Evolutionary conservation across 805 yeast genomes (phyloP), one percentile per base, ranked within the genome.

Genomic region (Blastobotrys americana): DNA sequence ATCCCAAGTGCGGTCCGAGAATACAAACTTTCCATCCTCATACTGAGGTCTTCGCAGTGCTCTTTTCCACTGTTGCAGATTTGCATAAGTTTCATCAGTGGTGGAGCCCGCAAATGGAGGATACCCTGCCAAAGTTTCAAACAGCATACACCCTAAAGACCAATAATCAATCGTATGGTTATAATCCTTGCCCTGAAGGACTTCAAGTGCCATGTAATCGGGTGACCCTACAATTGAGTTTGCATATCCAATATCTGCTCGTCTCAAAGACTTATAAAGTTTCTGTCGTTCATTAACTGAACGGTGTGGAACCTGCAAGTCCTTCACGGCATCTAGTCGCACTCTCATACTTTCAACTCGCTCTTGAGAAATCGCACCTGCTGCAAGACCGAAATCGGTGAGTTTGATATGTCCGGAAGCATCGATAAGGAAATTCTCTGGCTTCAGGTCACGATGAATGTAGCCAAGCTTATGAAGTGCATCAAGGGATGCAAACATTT

Each of bases 201-300:
- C 97, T 64, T 93, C 99, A 41, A 93, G 72, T 1, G 99, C 98
- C 99, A 93, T 93, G 61, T 93, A 93, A 65, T 93, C 99, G 1
- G 99, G 99, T 3, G 95, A 84, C 1, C 99, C 99, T 13, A 93
- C 99, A 55, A 90, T 86, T 1, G 97, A 87, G 56, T 86, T 85
- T 15, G 99, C 97, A 58, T 84, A 82, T 55, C 84, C 87, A 47
- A 85, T 74, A 55, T 88, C 95, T 28, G 75, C 75, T 34, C 57
- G 57, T 53, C 95, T 77, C 44, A 82, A 63, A n/a, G 82, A 79
- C 50, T 85, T 79, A 65, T 89, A 93, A 60, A 88, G 70, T 56
- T 77, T 74, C 65, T 90, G 95, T 66, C 98, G 80, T 65, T 94
- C 97, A 43, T 75, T 74, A 57, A 90, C 78, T 3, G 94, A 74